These are phyloP conservation scores for Hyaloscypha finlandica DNA, from an alignment of 495 filamentous ascomycete genomes.

Conservation along the genomic window DNA sequence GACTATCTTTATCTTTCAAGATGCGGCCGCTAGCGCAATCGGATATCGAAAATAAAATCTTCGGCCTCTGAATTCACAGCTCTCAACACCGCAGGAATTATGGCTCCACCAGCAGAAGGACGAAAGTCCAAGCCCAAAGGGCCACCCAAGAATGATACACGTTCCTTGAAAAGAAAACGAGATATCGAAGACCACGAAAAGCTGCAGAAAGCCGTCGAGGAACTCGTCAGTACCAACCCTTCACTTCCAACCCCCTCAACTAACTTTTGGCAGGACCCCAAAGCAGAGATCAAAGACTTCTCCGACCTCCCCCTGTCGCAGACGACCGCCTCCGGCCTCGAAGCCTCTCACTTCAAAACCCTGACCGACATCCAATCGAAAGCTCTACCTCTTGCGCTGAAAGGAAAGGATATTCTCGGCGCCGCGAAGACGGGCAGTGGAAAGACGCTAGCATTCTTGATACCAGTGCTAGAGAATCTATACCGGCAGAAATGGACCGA, in stretches of 20 bases:
- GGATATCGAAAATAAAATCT: background rate
- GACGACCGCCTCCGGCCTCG: constrained; percentile 76
- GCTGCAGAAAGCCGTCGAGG: constrained; percentile 49
- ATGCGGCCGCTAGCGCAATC: background rate
- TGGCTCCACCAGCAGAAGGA: constrained; percentile 23
- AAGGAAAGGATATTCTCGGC: constrained; percentile 87
- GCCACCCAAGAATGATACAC: constrained; percentile 17
- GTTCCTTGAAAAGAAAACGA: constrained; percentile 63
- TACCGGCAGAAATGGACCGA: constrained; percentile 89
- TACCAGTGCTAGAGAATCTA: constrained; percentile 93
- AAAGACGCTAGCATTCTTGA: constrained; percentile 91
- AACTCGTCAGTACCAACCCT: constrained; percentile 42
- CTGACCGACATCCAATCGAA: constrained; percentile 90
- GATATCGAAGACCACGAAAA: constrained; percentile 59
- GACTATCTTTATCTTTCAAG: too few relatives aligned
- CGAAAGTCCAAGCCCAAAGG: constrained; percentile 22
- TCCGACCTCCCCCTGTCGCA: constrained; percentile 84
- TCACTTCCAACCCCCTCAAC: background rate
- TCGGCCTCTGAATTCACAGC: background rate
- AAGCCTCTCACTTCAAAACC: constrained; percentile 84
- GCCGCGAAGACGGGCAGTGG: constrained; percentile 96
- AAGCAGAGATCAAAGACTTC: constrained; percentile 56
- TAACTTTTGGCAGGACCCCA: constrained; percentile 41
- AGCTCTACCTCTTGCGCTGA: constrained; percentile 81
- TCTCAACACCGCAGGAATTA: constrained; percentile 10